Base-by-base conservation (phyloP, 805 yeast species). In the Kazachstania psychrophila region DNA sequence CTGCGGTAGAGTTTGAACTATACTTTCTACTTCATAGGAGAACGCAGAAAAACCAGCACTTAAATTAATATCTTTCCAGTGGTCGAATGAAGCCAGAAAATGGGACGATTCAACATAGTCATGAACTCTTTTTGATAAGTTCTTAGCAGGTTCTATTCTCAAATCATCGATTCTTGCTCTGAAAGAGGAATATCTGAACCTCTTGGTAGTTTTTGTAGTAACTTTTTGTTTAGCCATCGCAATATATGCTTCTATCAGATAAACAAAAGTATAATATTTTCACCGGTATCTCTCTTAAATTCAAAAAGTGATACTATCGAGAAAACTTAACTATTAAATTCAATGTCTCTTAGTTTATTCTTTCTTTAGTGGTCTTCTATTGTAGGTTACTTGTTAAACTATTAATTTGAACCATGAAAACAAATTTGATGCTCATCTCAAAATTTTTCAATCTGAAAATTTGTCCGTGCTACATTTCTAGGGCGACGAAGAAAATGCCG, bases 41-140 rank as follows among this genome's bases (percentile, higher is more conserved):
- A 87, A 80, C 2, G 70, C 75, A 2, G 79, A 70, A 52, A 85
- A 92, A 31, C 68, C 67, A 4, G 75, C 77, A 28, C 95, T 78
- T 38, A 84, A 61, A 55, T 88, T 89, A 39, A 84, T 75, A 52
- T 92, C 97, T 40, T 67, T 72, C 96, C 97, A 89, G 47, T 84
- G 86, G 32, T 80, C 79, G 42, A 82, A 65, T 0, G 95, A 77
- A 10, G 92, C 72, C 20, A 80, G 60, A 47, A 88, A 84, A 58
- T 82, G 88, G 1, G 95, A 86, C 2, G 77, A 60, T 42, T 80
- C 89, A 25, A 73, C 83, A 43, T 77, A 74, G 51, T 81, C 82
- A 49, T 75, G 79, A 1, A 76, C 79, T 49, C 82, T 68, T 43
- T 69, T 73, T 17, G 66, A 62, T 26, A 78, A 58, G 35, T 70